Evolutionary conservation across 2,329 filamentous ascomycete genomes (phyloP).

Genomic region (Phaeophleospora eucalypticola): DNA sequence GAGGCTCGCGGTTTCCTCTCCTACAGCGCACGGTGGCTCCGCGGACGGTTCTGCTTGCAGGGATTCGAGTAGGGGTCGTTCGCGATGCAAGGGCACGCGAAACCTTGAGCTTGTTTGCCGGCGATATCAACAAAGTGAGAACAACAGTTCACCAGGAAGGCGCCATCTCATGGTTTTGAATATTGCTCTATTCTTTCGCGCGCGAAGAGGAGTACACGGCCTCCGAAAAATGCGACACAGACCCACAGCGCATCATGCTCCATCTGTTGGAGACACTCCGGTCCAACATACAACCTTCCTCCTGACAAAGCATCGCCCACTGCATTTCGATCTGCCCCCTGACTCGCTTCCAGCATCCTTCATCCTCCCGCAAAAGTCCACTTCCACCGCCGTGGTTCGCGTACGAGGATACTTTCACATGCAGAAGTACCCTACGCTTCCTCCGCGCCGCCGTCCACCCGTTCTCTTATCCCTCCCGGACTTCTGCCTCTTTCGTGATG

Average conservation of each 20-base stretch:
- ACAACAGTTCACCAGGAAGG: no score
- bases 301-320: not conserved
- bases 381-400: no score
- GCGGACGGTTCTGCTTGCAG: not conserved
- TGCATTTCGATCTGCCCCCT: not conserved
- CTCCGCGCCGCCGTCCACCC: no score
- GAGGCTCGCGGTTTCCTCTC: not conserved
- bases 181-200: not conserved
- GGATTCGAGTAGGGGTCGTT: not conserved
- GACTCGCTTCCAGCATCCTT: not conserved
- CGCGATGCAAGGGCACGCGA: not conserved
- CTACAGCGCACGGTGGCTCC: not conserved
- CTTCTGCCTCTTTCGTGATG: no score
- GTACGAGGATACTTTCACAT: no score
- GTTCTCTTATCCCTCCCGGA: no score
- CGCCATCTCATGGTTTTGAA: no score
- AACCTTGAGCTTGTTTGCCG: conserved; percentile 1
- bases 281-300: conserved; percentile 1
- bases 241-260: not conserved
- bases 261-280: not conserved
- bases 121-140: not conserved
- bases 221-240: not conserved
- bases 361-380: not conserved
- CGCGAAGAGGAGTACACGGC: not conserved
- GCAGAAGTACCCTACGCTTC: no score